Base-by-base conservation (phyloP, 192 early-diverging fungal species). In the Coemansia sp. region DNA sequence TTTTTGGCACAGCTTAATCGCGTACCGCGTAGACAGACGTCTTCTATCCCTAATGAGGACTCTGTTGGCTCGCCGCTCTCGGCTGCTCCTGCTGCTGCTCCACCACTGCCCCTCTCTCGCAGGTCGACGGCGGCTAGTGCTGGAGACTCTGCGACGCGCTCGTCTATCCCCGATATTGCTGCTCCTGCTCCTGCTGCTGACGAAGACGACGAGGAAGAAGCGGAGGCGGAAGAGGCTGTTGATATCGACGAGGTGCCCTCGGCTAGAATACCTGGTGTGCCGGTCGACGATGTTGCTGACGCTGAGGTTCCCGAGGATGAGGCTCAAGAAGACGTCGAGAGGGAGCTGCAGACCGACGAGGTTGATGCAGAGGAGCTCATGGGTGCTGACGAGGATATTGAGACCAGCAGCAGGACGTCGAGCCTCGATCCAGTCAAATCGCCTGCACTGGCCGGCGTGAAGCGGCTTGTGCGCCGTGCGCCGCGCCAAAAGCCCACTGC, bases 401-500 rank as follows among this genome's bases (percentile, higher is more conserved):
- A 48, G 57, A 29, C 31, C 6, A 36, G 65, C 3, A 64, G 38
- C 48, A 58, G 42, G n/a, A 31, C 48, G 15, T 51, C 75, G 27
- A 46, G 59, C 3, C 70, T 72, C 1, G 81, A 77, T n/a, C 81
- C 81, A 0, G 62, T 77, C 10, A 77, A 78, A 27, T 65, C 81
- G 36, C 80, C 80, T 0, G 67, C 80, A 8, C 67, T 83, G 38
- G 14, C 75, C 2, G 66, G 64, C n/a, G 80, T 72, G 41, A 77
- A 75, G 64, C 72, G 76, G 7, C 67, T 83, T 46, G 73, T 83
- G 57, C 75, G 80, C 11, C 72, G 80, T 9, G 80, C 70, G 3
- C 75, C 75, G 14, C 75, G 80, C 23, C 75, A 83, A 61, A 77
- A 77, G 80, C 80, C 80, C 29, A 78, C 80, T 1, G 51, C 76